Evolutionary conservation across 768 basidiomycete genomes (phyloP), one percentile per base, ranked within the genome.

Genomic region (Mycena chlorophos): DNA sequence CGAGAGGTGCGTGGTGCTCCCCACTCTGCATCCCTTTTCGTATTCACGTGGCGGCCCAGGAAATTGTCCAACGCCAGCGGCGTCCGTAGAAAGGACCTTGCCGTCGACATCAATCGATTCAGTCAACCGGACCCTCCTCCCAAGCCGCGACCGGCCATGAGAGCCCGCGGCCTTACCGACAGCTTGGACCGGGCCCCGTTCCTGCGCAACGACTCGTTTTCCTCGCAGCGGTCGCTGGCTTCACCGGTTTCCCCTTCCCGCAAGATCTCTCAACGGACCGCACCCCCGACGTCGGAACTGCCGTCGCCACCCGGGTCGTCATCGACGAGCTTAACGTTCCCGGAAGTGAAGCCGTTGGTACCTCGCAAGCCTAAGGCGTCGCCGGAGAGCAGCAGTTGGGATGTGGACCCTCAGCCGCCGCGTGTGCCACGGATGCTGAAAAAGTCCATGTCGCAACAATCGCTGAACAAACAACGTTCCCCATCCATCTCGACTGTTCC

Each of bases 371-470:
- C 45, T 16, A 46, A 57, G 13, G 16, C 37, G 8, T 23, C 48
- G 12, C 58, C 54, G 34, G 59, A 61, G 2, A 61, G 59, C 45
- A 61, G 59, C 45, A 40, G 47, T 17, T 61, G 51, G 55, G 59
- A 61, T 19, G 62, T 55, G 25, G 65, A 56, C 49, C 20, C 49
- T 26, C 40, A 57, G 16, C 10, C 34, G 12, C 57, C 60, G 49
- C 60, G 65, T 49, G 19, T 57, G 62, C 30, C 46, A 22, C 73
- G 69, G 28, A 73, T 71, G 14, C 66, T 81, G 53, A 85, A 78
- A 67, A 85, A 84, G 62, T 77, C 79, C 3, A 52, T 78, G 19
- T 87, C 86, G 13, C 82, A 86, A 54, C 79, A 82, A 60, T 83
- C 80, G 49, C 70, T 87, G 34, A 67, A 67, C 31, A 76, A 73